These are phyloP conservation scores for Fraxinus pennsylvanica DNA, from an alignment of 257 asterid genomes.

Conservation along the genomic window DNA sequence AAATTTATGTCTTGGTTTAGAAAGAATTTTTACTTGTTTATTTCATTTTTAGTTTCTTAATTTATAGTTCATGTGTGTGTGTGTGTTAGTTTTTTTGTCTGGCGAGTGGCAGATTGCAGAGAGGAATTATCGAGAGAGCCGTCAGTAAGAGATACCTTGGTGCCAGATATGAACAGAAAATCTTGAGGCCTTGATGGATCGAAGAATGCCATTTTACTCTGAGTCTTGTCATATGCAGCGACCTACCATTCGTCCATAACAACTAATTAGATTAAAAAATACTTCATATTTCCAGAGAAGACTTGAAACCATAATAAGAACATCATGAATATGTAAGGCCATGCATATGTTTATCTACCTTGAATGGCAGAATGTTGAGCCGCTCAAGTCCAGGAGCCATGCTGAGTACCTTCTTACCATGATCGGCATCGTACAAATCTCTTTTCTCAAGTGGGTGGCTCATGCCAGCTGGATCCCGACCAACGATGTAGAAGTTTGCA, in stretches of 20 bases:
- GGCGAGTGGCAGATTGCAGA: not conserved
- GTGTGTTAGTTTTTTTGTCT: not conserved
- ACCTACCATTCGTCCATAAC: not conserved
- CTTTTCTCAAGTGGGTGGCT: slow-evolving; percentile 88
- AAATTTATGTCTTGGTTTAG: not conserved
- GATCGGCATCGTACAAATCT: slow-evolving; percentile 92
- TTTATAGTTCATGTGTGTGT: not conserved
- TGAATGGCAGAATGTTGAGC: slow-evolving; percentile 85
- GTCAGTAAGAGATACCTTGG: slow-evolving; percentile 56
- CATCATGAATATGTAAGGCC: not conserved
- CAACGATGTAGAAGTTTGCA: slow-evolving; percentile 89
- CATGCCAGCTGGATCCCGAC: slow-evolving; percentile 98
- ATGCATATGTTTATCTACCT: slow-evolving; percentile 39
- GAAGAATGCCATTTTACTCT: slow-evolving; percentile 87
- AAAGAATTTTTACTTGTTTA: not conserved
- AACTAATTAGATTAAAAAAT: not conserved
- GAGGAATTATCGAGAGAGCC: not conserved
- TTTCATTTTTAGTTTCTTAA: not conserved
- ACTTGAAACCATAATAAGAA: not conserved
- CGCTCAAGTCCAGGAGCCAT: slow-evolving; percentile 96
- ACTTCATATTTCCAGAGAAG: not conserved
- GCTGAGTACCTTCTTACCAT: slow-evolving; percentile 88
- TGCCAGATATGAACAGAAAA: slow-evolving; percentile 89
- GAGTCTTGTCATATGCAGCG: slow-evolving; percentile 55
- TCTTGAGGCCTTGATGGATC: slow-evolving; percentile 92